Base-by-base conservation (phyloP, 1,284 basidiomycete genomes). In the Coriolopsis trogii region DNA sequence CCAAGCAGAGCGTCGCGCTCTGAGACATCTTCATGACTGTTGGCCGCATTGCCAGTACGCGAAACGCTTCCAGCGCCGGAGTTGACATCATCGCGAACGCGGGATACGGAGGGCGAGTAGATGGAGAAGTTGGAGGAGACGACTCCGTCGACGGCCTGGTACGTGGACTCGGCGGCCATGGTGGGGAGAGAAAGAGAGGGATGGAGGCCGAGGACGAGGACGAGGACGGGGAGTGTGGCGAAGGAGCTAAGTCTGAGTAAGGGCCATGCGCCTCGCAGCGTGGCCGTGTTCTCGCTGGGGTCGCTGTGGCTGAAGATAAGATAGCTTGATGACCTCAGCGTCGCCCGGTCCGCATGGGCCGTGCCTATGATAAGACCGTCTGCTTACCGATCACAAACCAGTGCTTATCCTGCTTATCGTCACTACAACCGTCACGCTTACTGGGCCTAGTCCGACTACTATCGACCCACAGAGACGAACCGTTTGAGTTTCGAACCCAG, bases 1-100 rank as follows among this genome's bases (percentile, higher is more conserved):
- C 58, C 63, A 40, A 75, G 58, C 15, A 74, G 60, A 28, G 71
- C 66, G n/a, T 66, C 64, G 29, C 56, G 57, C 52, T 74, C 73
- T 13, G 59, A 61, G 49, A 25, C 38, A 37, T 52, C 38, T 46
- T 44, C 26, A n/a, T 10, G 41, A 18, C 12, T 28, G 38, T 38
- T 23, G n/a, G n/a, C n/a, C n/a, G n/a, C 51, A 56, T 49, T 31
- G 9, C 34, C 39, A 24, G 36, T 24, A 34, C 21, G 46, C 28
- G 46, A 44, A 25, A 36, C 18, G 33, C 23, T 41, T 41, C n/a
- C 25, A 21, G 10, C 18, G 20, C 26, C 15, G 20, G 41, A 48
- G 24, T 41, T 48, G 7, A 21, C 33, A 38, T 46, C 40, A 34
- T 45, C 49, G 13, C 64, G 56, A 20, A 51, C 55, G 46, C 64